Evolutionary conservation across 2,329 filamentous ascomycete genomes (phyloP).

Genomic region (Orbilia ellipsospora): DNA sequence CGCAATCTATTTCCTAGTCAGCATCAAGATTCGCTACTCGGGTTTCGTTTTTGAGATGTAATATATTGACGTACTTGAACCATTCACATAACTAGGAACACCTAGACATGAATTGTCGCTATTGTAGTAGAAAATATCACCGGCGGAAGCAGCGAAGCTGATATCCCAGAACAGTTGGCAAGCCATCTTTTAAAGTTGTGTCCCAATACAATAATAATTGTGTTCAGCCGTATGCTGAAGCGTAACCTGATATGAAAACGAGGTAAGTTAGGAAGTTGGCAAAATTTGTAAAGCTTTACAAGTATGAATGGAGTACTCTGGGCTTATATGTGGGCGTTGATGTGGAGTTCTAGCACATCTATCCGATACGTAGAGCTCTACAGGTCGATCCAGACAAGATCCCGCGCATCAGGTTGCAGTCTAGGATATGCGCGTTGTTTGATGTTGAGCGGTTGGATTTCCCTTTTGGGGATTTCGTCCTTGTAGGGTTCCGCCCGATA

Average conservation of each 20-base stretch:
- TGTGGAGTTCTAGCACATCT: neutral
- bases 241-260: neutral
- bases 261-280: slow-evolving; percentile 25
- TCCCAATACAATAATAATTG: slow-evolving; percentile 2
- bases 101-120: slow-evolving; percentile 23
- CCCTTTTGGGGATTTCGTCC: too few relatives aligned
- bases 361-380: slow-evolving; percentile 11
- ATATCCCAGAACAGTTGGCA: slow-evolving; percentile 22
- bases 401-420: slow-evolving; percentile 18
- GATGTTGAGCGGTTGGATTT: slow-evolving; percentile 30
- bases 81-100: slow-evolving; percentile 44
- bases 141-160: neutral
- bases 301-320: slow-evolving; percentile 3
- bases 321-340: slow-evolving; percentile 18
- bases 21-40: neutral
- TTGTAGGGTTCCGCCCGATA: too few relatives aligned
- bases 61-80: slow-evolving; percentile 24
- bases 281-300: slow-evolving; percentile 18
- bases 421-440: slow-evolving; percentile 20
- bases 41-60: neutral
- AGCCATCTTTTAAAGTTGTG: slow-evolving; percentile 31
- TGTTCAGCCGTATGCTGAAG: slow-evolving; percentile 6
- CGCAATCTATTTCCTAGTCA: slow-evolving; percentile 29
- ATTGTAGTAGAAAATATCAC: slow-evolving; percentile 35
- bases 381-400: slow-evolving; percentile 25